Evolutionary conservation across 225 moss, liverwort and hornwort genomes (phyloP).

Genomic region (Physcomitrellopsis africana): DNA sequence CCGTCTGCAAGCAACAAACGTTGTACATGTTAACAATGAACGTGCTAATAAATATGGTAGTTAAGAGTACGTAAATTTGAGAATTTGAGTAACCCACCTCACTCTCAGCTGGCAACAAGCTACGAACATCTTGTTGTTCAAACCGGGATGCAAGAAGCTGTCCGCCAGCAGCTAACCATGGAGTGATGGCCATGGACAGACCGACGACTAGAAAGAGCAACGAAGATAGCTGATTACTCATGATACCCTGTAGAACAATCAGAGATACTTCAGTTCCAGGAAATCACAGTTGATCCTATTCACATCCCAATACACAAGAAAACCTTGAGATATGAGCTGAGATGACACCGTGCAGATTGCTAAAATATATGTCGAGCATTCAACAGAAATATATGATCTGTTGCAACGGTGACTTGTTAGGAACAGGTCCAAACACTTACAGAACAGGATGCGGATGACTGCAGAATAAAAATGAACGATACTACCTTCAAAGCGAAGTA

Average conservation of each 20-base stretch:
- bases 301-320: not conserved
- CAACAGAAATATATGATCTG: slow-evolving; percentile 14
- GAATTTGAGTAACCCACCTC: slow-evolving; percentile 56
- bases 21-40: slow-evolving; percentile 28
- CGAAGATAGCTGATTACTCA: slow-evolving; percentile 74
- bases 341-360: not conserved
- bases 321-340: not conserved
- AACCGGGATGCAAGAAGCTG: slow-evolving; percentile 85
- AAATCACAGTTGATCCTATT: not conserved
- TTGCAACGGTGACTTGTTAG: not conserved
- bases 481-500: slow-evolving; percentile 1
- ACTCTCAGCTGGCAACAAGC: slow-evolving; percentile 81
- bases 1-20: slow-evolving; percentile 71
- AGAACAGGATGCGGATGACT: slow-evolving; percentile 14
- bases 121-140: slow-evolving; percentile 91
- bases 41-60: not conserved
- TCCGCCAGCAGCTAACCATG: slow-evolving; percentile 92
- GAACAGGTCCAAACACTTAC: slow-evolving; percentile 1
- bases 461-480: not conserved
- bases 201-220: slow-evolving; percentile 85
- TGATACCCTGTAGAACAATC: slow-evolving; percentile 67
- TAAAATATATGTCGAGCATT: slow-evolving; percentile 15
- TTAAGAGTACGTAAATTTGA: not conserved
- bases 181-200: slow-evolving; percentile 90
- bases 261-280: slow-evolving; percentile 16